Base-by-base conservation (phyloP, 1,284 basidiomycete species). In the Waitea zeae region DNA sequence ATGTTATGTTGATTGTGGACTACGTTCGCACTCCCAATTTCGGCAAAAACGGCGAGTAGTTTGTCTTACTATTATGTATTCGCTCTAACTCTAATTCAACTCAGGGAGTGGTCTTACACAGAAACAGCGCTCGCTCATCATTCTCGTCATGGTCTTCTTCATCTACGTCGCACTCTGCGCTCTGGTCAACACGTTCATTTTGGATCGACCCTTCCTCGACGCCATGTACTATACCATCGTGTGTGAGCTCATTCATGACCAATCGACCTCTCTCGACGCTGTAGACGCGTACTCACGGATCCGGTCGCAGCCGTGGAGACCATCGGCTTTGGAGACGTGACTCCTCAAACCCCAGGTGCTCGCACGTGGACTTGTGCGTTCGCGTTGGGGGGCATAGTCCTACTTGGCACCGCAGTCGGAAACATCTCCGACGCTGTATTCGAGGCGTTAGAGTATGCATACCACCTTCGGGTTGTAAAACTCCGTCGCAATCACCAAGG, bases 271-370 rank as follows among this genome's bases (percentile, higher is more conserved):
- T 26, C 24, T 9, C n/a, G 9, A 26, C 7, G n/a, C 24, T n/a
- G 24, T 26, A 26, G 24, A 26, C 7, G 9, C 24, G 7, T 26
- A 7, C 24, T 7, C 47, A n/a, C n/a, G n/a, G n/a, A n/a, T n/a
- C 71, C 73, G 3, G 59, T 80, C 17, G 70, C 73, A 4, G 66
- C 75, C 3, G 72, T 82, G 34, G 69, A 79, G 48, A 78, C 77
- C 2, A 70, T 87, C 24, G 83, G 83, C 0, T 84, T 87, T 45
- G 84, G 84, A 7, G 83, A 88, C 47, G 73, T 86, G 31, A 50
- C 58, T 3, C 76, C 80, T 0, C 37, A 37, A 4, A 56, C 55
- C 1, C 52, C 64, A 2, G 59, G 58, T 1, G 57, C 66, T 3
- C 67, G 68, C 12, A 43, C 73, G 7, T 77, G 78, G 42, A 57